Conservation (phyloP, 495 filamentous ascomycete genomes). For the Tuber umbilicatum region DNA sequence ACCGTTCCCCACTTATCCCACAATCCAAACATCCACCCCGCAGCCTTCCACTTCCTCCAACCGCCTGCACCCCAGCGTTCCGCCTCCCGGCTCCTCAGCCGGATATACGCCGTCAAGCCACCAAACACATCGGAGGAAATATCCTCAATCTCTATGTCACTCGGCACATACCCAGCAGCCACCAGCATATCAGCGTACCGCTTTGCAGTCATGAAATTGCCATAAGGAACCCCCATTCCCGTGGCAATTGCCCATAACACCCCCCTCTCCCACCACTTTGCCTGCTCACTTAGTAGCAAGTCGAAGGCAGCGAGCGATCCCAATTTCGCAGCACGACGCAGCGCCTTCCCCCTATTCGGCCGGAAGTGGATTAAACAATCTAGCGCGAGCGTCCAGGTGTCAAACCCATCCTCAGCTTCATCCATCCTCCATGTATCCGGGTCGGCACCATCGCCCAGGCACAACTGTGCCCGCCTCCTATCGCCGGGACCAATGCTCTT, state of each 20-base stretch:
- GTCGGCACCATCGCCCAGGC: neutral
- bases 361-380: neutral
- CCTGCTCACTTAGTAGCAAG: neutral
- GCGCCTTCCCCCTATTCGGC: neutral
- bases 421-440: neutral
- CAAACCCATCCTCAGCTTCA: neutral
- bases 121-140: neutral
- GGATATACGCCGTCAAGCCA: neutral
- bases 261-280: neutral
- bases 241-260: neutral
- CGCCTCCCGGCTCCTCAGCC: neutral
- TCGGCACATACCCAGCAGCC: neutral
- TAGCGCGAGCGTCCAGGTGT: neutral
- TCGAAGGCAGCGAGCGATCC: neutral
- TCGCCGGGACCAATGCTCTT: neutral
- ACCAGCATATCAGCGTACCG: neutral
- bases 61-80: neutral
- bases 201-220: neutral
- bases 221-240: neutral
- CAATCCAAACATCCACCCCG: neutral
- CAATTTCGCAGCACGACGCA: neutral
- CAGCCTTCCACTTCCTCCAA: neutral
- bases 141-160: neutral
- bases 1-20: neutral
- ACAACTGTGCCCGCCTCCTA: neutral